Evolutionary conservation across 2,329 filamentous ascomycete species (phyloP), one percentile per base, ranked within the genome.

Genomic region (Tolypocladium cylindrosporum): DNA sequence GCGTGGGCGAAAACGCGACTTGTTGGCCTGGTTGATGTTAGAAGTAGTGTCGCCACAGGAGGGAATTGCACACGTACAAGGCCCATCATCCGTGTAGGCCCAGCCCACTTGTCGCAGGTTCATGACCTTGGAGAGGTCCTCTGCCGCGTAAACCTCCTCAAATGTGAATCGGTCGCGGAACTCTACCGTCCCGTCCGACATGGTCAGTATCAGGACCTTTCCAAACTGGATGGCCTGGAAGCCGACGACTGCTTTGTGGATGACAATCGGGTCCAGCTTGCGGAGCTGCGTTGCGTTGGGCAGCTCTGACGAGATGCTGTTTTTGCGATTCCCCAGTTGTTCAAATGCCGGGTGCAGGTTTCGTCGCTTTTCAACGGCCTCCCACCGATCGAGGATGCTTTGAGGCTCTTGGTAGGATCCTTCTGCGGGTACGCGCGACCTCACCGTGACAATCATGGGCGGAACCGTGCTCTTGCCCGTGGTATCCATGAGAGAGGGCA

Each of bases 371-470:
- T 89, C 84, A 11, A 93, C 70, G 16, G 96, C 75, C 64, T 94
- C 87, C 93, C 93, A 97, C 61, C 88, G 83, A 61, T 91, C 86
- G 61, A 97, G 79, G 45, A 92, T 82, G 63, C 87, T 96, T 64
- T 88, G 84, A 0, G 83, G 76, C 39, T 86, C 83, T 62, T 86
- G 84, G 48, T 82, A 85, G 37, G 86, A 62, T 75, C 78, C 57
- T 77, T 75, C 61, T 73, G 72, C 57, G 79, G 80, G 56, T 80
- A 71, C 66, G 81, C 81, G 68, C 11, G 88, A 88, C 60, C 91
- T 90, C 37, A 92, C 81, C 0, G 88, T 86, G 40, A 96, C 70
- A 24, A 97, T 78, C 42, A 87, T 82, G 0, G 86, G 83, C 41
- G 81, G 76, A 56, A 69, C 76, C 61, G 74, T 79, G 42, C 80